phyloP scores from a whole-genome alignment of 2,329 filamentous ascomycete species.

The Neospermospora avenae region DNA sequence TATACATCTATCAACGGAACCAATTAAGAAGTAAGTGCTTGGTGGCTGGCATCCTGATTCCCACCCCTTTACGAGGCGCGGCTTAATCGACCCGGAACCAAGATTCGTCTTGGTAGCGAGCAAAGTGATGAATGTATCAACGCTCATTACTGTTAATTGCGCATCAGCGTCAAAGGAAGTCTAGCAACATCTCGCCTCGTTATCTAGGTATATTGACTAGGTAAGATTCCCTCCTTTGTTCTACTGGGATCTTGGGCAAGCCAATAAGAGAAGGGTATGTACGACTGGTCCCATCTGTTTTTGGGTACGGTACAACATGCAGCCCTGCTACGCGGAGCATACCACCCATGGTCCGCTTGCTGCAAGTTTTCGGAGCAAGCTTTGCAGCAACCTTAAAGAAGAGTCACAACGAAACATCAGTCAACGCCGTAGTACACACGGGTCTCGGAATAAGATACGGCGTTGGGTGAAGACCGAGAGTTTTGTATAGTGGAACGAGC shows the following conservation, averaged over 20 bases:
- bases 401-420: neutral
- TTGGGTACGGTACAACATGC: neutral
- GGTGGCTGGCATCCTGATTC: slow-evolving; percentile 2
- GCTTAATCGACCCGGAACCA: neutral
- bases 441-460: neutral
- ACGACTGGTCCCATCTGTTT: neutral
- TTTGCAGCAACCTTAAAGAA: neutral
- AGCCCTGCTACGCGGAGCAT: neutral
- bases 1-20: neutral
- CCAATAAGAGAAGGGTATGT: neutral
- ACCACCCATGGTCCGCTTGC: neutral
- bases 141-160: neutral
- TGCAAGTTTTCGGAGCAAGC: neutral
- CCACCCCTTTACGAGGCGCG: neutral
- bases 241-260: neutral
- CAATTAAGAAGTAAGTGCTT: neutral
- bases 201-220: neutral
- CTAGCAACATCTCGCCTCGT: neutral
- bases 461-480: neutral
- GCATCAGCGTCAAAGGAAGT: neutral
- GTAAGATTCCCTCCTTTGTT: neutral
- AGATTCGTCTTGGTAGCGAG: neutral
- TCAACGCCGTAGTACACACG: neutral
- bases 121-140: no score
- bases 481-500: neutral